Percentiles rank a stretch among this genome's conserved stretches.
phyloP scores from a whole-genome alignment of 306 rosid genomes.

The Fragaria iinumae region DNA sequence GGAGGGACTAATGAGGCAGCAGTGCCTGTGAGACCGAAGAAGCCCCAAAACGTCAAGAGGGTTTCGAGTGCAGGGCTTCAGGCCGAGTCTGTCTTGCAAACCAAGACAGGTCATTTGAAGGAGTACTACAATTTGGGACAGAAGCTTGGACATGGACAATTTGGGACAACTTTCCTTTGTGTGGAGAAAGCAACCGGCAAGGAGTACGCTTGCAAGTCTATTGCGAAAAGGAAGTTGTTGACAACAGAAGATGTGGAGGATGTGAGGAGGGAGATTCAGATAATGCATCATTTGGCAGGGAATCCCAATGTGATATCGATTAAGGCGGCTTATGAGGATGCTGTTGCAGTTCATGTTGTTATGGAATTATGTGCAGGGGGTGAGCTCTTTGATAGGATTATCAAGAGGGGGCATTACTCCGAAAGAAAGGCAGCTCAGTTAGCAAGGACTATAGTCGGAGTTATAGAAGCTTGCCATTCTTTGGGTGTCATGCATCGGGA shows the following conservation, averaged over 20 bases:
- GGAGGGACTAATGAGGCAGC: conserved; percentile 16
- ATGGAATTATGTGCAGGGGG: conserved; percentile 94
- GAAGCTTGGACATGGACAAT: conserved; percentile 83
- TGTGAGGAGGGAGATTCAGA: conserved; percentile 90
- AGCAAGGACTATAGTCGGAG: conserved; percentile 69
- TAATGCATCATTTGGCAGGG: conserved; percentile 88
- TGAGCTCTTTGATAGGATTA: conserved; percentile 82
- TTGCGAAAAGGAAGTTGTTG: conserved; percentile 64
- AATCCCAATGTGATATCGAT: conserved; percentile 51
- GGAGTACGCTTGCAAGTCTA: conserved; percentile 83
- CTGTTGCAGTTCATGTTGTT: conserved; percentile 77
- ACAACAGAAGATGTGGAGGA: conserved; percentile 72
- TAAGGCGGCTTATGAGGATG: conserved; percentile 81
- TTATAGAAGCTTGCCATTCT: conserved; percentile 82
- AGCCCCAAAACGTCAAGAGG: conserved; percentile 45
- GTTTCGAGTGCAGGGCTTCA: conserved; percentile 60
- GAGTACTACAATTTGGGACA: conserved; percentile 58
- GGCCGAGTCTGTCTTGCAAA: conserved; percentile 55
- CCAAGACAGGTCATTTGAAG: conserved; percentile 62
- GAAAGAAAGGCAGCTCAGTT: conserved; percentile 80
- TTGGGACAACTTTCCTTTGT: conserved; percentile 77
- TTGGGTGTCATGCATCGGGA: conserved; percentile 97
- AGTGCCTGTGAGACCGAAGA: conserved; percentile 31
- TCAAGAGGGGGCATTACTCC: conserved; percentile 63
- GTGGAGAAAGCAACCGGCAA: conserved; percentile 64